A percentile compares a stretch with the other conserved stretches of the same genome.
These are phyloP conservation scores for Verticillium zaregamsianum DNA, from an alignment of 2,329 filamentous ascomycete species.

Conservation along the genomic window DNA sequence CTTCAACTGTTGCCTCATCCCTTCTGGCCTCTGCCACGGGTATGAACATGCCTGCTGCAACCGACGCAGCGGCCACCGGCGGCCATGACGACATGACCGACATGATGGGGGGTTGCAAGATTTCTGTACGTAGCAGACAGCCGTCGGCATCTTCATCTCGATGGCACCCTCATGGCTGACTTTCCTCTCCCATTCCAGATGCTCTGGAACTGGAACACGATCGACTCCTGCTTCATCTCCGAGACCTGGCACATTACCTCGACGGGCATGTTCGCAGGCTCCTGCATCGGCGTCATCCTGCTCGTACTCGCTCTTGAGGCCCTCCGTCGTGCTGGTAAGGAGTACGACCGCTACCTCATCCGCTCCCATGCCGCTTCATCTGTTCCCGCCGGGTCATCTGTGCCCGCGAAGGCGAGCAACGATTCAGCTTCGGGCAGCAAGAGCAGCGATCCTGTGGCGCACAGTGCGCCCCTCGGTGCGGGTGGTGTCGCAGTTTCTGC, in stretches of 20 bases:
- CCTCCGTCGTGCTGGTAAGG: conserved; percentile 64
- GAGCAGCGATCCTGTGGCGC: conserved; percentile 2
- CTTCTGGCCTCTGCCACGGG: conserved; percentile 8
- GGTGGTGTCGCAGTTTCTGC: conserved; percentile 14
- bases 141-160: background rate
- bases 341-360: conserved; percentile 65
- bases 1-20: conserved; percentile 4
- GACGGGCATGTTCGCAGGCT: conserved; percentile 69
- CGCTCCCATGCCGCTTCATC: conserved; percentile 34
- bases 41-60: conserved; percentile 9
- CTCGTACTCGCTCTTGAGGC: conserved; percentile 70
- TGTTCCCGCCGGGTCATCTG: conserved; percentile 4
- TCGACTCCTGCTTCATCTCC: conserved; percentile 70
- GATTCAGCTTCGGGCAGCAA: background rate
- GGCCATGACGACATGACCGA: conserved; percentile 14
- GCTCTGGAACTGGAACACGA: conserved; percentile 76
- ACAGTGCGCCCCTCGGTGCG: background rate
- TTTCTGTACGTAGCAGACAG: conserved; percentile 28
- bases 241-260: conserved; percentile 66
- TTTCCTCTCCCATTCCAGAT: conserved; percentile 45
- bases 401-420: conserved; percentile 2
- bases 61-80: conserved; percentile 4
- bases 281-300: conserved; percentile 73
- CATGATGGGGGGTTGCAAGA: conserved; percentile 33
- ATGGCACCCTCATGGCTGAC: conserved; percentile 4